phyloP scores from a whole-genome alignment of 148 eudicot species.

The Hydrangea macrophylla region DNA sequence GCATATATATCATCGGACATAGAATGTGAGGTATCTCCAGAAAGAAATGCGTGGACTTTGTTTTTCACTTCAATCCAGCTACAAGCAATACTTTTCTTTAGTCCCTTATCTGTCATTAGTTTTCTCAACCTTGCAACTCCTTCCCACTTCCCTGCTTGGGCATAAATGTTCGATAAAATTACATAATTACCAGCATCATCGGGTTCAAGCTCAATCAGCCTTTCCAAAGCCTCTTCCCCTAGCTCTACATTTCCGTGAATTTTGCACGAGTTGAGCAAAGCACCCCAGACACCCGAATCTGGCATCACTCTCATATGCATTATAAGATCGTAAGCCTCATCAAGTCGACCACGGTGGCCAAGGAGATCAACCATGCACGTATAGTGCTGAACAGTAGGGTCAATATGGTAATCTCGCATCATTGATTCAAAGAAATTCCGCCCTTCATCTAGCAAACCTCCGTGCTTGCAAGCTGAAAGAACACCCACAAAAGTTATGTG shows the following conservation, averaged over 20 bases:
- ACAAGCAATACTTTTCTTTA: constrained; percentile 53
- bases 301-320: constrained; percentile 42
- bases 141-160: constrained; percentile 65
- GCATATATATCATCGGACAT: constrained; percentile 51
- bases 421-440: constrained; percentile 47
- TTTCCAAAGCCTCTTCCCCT: constrained; percentile 50
- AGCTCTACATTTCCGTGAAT: constrained; percentile 49
- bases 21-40: constrained; percentile 56
- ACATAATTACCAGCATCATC: constrained; percentile 59
- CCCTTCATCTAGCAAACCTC: constrained; percentile 65
- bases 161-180: constrained; percentile 56
- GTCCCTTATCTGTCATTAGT: constrained; percentile 43
- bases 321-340: constrained; percentile 47
- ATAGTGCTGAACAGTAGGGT: constrained; percentile 55
- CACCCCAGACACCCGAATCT: constrained; percentile 63
- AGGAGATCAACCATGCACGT: constrained; percentile 65
- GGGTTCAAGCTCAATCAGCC: constrained; percentile 58
- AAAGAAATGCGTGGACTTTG: constrained; percentile 55
- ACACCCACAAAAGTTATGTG: constrained; percentile 78
- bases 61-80: constrained; percentile 70
- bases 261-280: constrained; percentile 56
- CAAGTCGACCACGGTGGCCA: constrained; percentile 50
- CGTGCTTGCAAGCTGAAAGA: constrained; percentile 81
- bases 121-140: constrained; percentile 55
- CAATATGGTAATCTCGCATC: constrained; percentile 39